Conservation (phyloP, 1,284 basidiomycete species). For the Moesziomyces aphidis region DNA sequence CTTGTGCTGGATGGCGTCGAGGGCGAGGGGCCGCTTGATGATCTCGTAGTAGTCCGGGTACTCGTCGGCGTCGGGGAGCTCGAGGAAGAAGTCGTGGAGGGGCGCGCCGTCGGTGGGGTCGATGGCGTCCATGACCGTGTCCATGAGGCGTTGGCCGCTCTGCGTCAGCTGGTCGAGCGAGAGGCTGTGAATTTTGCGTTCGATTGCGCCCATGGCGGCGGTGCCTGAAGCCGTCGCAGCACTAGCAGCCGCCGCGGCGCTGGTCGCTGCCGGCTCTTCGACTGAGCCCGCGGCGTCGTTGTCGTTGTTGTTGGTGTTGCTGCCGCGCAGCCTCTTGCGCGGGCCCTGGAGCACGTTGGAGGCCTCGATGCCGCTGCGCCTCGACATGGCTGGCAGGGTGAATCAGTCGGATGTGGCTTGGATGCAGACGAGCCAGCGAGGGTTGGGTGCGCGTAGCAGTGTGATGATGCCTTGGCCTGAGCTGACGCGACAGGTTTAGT, state of each 20-base stretch:
- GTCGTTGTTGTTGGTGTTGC: constrained; percentile 16
- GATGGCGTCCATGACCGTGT: constrained; percentile 36
- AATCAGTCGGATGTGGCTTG: no score
- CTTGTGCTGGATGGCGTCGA: constrained; percentile 81
- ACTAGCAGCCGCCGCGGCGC: constrained; percentile 4
- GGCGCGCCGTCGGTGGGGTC: constrained; percentile 60
- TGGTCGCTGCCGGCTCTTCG: constrained; percentile 19
- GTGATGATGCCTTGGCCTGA: no score
- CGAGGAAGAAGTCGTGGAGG: constrained; percentile 79
- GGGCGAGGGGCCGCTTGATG: constrained; percentile 84
- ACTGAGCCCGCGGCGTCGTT: constrained; percentile 11
- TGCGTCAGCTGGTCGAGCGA: constrained; percentile 26
- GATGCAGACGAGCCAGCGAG: no score
- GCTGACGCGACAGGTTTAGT: not conserved
- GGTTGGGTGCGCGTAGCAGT: no score
- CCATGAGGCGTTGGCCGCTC: constrained; percentile 42
- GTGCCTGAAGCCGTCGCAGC: constrained; percentile 7
- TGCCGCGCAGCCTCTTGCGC: constrained; percentile 48
- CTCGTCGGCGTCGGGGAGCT: constrained; percentile 78
- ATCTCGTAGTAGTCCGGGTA: constrained; percentile 94
- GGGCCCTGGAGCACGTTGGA: constrained; percentile 51
- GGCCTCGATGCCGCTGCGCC: constrained; percentile 35
- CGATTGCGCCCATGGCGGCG: constrained; percentile 34
- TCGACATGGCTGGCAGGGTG: constrained; percentile 23
- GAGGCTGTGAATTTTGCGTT: constrained; percentile 38